Evolutionary conservation across 495 filamentous ascomycete genomes (phyloP), one percentile per base, ranked within the genome.

Genomic region (Hypoxylon trugodes): DNA sequence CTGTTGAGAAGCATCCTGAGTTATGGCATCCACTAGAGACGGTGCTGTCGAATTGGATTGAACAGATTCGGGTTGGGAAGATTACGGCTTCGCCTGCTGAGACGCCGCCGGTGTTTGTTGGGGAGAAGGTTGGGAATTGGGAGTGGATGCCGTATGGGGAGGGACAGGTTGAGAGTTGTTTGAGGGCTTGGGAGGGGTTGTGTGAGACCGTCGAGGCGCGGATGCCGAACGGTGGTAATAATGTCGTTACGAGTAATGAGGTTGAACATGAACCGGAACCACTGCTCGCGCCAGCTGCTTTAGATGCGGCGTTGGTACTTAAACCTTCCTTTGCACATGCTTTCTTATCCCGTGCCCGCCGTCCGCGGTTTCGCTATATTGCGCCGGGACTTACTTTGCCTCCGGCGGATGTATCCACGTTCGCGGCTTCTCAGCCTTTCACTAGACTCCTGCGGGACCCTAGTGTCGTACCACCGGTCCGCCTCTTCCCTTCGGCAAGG

Each of bases 11-110:
- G 9, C 55, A 63, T 16, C 15, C 4, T 1, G 22, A 36, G 21
- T 54, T 76, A 18, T 79, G 75, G 73, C 65, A 71, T 24, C 74
- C 76, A 0, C 56, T 77, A 2, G 76, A 77, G 65, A 79, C 75
- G 0, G 61, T 79, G 12, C 69, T 79, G 4, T 69, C 61, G n/a
- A 68, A 77, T 13, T 79, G 73, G 75, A 72, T 77, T 19, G n/a
- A 61, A 7, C 52, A 75, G 28, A 35, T 73, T 22, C 65, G 50
- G 0, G 53, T 77, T 9, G 74, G 71, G 6, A 79, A 74, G 57
- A 53, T 73, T 13, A 53, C 40, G 4, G 70, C 70, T 15, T 70
- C 62, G 18, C 60, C 48, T 1, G 40, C 19, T 1, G 53, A 62
- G 25, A 28, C 52, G 6, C 55, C 51, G 5, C 16, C 43, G 21